Evolutionary conservation across 176 grass and related monocot genomes (phyloP).

Genomic region (Avena insularis): DNA sequence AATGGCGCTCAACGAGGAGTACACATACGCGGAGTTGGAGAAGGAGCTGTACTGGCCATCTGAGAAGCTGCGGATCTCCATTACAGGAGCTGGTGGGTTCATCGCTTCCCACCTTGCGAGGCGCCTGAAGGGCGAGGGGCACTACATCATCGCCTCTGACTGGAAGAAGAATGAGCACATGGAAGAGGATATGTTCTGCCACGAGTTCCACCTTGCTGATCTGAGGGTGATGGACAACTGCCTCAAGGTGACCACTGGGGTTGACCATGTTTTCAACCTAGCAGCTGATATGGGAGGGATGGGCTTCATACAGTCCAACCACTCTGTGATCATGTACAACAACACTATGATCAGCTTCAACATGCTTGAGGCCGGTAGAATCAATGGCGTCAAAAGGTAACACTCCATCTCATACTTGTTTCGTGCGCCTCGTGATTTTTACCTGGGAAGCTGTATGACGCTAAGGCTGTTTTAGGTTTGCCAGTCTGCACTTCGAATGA

Average conservation of each 20-base stretch:
- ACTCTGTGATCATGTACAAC: constrained; percentile 66
- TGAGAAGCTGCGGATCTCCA: constrained; percentile 78
- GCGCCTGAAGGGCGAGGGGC: constrained; percentile 70
- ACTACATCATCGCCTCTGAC: constrained; percentile 82
- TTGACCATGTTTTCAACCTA: constrained; percentile 62
- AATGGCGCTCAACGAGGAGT: constrained; percentile 76
- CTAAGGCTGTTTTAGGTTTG: neutral
- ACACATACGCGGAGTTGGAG: constrained; percentile 62
- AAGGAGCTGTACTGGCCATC: constrained; percentile 74
- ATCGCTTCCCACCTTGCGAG: constrained; percentile 76
- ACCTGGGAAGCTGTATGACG: constrained; percentile 10
- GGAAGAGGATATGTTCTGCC: constrained; percentile 84
- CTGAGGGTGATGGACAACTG: constrained; percentile 70
- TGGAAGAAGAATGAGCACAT: constrained; percentile 93
- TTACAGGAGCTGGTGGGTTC: constrained; percentile 79
- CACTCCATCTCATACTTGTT: neutral
- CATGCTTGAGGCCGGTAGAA: constrained; percentile 63
- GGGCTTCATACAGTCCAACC: constrained; percentile 65
- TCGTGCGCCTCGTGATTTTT: neutral
- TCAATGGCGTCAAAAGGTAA: constrained; percentile 57
- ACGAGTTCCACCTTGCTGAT: constrained; percentile 79
- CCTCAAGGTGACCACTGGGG: constrained; percentile 39
- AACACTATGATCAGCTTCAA: constrained; percentile 64
- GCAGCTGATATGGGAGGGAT: constrained; percentile 70
- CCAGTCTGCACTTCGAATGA: neutral